Conservation (phyloP, 2,329 filamentous ascomycete genomes). For the Sporothrix inflata region DNA sequence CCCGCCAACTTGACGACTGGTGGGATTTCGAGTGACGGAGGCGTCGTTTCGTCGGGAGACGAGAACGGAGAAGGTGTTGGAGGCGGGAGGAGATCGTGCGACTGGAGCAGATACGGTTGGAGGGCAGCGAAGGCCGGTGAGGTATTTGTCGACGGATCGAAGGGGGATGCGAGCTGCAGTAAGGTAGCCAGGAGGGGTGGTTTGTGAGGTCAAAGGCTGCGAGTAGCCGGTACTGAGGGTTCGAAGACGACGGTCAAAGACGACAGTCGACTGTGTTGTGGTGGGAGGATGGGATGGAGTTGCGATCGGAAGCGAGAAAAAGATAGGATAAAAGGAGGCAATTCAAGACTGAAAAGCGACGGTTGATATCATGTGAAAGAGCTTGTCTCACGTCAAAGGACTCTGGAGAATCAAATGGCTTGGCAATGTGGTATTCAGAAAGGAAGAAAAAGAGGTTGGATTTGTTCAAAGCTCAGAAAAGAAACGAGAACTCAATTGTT, state of each 20-base stretch:
- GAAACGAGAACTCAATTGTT: background rate
- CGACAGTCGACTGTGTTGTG: background rate
- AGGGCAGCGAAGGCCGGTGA: background rate
- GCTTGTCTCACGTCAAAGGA: background rate
- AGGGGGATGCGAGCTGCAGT: background rate
- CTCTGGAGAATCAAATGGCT: background rate
- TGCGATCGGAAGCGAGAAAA: background rate
- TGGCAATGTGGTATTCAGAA: background rate
- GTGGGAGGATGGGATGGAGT: background rate
- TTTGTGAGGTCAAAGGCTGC: background rate
- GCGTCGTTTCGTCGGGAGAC: conserved; percentile 27
- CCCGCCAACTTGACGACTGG: conserved; percentile 46
- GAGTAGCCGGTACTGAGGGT: background rate
- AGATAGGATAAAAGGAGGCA: conserved; percentile 4
- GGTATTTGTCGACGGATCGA: background rate
- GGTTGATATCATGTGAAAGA: conserved; percentile 24
- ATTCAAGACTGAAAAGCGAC: background rate
- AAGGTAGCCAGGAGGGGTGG: conserved; percentile 30
- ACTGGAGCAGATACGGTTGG: background rate
- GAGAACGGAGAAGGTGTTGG: conserved; percentile 2
- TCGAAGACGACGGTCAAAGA: background rate
- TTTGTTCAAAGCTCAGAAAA: background rate
- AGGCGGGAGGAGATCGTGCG: background rate
- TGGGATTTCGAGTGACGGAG: conserved; percentile 17
- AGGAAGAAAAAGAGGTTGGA: background rate